These are phyloP conservation scores for Pseudogymnoascus sp. DNA, from an alignment of 2,329 filamentous ascomycete genomes.

Conservation along the genomic window DNA sequence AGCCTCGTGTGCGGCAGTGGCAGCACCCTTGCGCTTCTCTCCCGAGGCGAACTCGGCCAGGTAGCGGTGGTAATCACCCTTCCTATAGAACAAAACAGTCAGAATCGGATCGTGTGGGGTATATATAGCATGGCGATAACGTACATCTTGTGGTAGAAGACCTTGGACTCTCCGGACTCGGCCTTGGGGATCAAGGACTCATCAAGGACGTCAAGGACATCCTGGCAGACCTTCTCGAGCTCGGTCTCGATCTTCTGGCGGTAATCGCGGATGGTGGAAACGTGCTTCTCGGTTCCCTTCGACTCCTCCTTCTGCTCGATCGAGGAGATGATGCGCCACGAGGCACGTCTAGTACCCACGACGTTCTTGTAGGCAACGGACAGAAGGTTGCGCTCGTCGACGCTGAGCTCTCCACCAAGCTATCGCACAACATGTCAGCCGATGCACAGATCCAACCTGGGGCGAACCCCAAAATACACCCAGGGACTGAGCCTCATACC, in stretches of 20 bases:
- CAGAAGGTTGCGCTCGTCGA: constrained; percentile 95
- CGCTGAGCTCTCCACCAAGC: constrained; percentile 55
- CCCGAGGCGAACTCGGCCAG: constrained; percentile 93
- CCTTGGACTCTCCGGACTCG: constrained; percentile 94
- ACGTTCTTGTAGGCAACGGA: constrained; percentile 99
- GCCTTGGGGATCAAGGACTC: constrained; percentile 89
- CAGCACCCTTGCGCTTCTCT: constrained; percentile 90
- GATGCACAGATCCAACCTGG: background rate
- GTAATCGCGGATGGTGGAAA: constrained; percentile 92
- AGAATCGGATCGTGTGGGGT: constrained; percentile 10
- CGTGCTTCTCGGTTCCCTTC: constrained; percentile 91
- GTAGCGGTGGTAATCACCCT: constrained; percentile 99
- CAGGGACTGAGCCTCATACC: constrained; percentile 39
- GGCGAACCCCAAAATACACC: background rate
- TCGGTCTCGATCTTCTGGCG: constrained; percentile 96
- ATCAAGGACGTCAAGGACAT: constrained; percentile 92
- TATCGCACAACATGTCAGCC: constrained; percentile 11
- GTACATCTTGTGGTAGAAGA: constrained; percentile 99
- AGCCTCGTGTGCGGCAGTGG: constrained; percentile 89
- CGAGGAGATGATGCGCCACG: constrained; percentile 96
- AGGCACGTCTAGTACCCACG: constrained; percentile 90
- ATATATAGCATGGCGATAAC: constrained; percentile 23
- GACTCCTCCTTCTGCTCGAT: constrained; percentile 99
- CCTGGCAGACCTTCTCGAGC: constrained; percentile 94
- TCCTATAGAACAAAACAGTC: constrained; percentile 48